Base-by-base conservation (phyloP, 179 eudicot species). In the Sideroxylon spinosum region DNA sequence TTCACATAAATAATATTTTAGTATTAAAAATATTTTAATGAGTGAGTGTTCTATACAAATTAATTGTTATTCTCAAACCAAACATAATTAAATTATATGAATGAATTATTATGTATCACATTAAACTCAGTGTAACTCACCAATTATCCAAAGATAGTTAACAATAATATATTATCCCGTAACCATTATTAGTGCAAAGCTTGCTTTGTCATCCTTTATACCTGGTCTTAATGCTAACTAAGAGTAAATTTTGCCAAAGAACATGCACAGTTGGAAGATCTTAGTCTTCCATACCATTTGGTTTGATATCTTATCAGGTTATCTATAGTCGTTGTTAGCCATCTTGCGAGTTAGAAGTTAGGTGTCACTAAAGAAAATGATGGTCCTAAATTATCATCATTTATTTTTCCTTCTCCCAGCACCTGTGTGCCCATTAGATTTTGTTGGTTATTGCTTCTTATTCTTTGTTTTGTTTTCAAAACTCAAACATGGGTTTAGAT, bases 381-480 rank as follows among this genome's bases (percentile, higher is more conserved):
- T 73, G 65, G 65, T 55, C 75, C 62, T 56, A 53, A 52, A 72
- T 57, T 11, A 50, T 53, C 44, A 72, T 53, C 13, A 19, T 7
- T 71, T 71, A 10, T 29, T 73, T 52, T 73, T 6, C 6, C 25
- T 53, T 73, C 49, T 32, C 60, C 20, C 19, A 6, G 26, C 3
- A 20, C 25, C 26, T 55, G 25, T 2, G 61, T 50, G 48, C n/a
- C 20, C 11, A 9, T 52, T 53, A 46, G 26, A 71, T 57, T 74
- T 44, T 20, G 20, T 74, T 74, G 44, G 19, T 20, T 7, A 52
- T 75, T 76, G n/a, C n/a, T 11, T 67, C 60, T 44, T 57, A 64
- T 74, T 7, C 75, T 68, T 59, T 57, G 62, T 74, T 22, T 37
- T 67, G 61, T 75, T 75, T 19, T 49, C 71, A 50, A 10, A 1